A percentile compares a stretch with the other conserved stretches of the same genome.
These are phyloP conservation scores for Mikania micrantha DNA, from an alignment of 129 eudicot genomes.

Conservation along the genomic window DNA sequence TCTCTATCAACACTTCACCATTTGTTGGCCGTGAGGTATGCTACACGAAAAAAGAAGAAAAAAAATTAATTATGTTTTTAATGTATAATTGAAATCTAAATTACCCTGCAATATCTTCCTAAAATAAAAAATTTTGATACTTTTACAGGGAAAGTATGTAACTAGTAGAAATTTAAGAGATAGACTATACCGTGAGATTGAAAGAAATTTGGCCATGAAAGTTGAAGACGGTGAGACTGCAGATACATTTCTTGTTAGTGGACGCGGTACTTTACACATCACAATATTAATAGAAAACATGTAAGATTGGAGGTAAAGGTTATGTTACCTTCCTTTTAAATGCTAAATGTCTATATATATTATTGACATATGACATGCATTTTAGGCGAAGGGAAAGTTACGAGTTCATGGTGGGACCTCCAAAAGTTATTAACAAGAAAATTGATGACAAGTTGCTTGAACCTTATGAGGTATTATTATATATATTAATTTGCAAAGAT, in stretches of 20 bases:
- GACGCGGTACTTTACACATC: conserved; percentile 92
- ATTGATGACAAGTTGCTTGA: conserved; percentile 71
- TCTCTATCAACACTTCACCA: conserved; percentile 93
- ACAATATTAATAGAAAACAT: conserved; percentile 93
- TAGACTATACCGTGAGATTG: conserved; percentile 85
- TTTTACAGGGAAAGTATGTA: conserved; percentile 79
- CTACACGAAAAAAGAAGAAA: neutral
- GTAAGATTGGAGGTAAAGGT: conserved; percentile 41
- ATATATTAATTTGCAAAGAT: too few relatives aligned
- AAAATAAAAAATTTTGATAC: neutral
- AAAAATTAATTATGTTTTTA: neutral
- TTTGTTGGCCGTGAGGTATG: conserved; percentile 99
- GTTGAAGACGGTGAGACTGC: conserved; percentile 98
- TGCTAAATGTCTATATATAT: neutral
- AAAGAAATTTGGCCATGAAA: conserved; percentile 95
- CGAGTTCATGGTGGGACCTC: conserved; percentile 99
- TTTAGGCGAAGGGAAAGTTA: conserved; percentile 96
- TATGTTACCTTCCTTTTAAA: neutral
- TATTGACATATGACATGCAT: neutral
- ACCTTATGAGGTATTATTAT: conserved; percentile 79
- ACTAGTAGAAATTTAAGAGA: conserved; percentile 92
- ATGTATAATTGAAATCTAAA: conserved; percentile 1
- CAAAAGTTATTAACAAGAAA: conserved; percentile 83
- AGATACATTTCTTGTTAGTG: conserved; percentile 93
- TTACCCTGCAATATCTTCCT: neutral